Base-by-base conservation (phyloP, 805 yeast species). In the Suhomyces faveliae region DNA sequence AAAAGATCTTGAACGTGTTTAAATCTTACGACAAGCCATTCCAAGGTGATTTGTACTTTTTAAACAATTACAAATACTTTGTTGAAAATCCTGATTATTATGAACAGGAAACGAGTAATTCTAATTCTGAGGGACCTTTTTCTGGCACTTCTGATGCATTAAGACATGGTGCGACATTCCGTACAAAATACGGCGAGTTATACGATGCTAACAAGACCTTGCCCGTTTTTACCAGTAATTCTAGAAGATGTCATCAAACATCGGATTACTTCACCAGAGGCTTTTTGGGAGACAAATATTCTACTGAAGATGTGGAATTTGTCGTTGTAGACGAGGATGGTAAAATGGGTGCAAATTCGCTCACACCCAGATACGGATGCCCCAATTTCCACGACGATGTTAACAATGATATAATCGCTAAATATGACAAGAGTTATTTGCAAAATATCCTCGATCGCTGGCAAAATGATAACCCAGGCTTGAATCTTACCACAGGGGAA, bases 191-290 rank as follows among this genome's bases (percentile, higher is more conserved):
- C 62, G 67, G 71, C 13, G 63, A 71, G 42, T 70, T 85, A 41
- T 76, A 70, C 60, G 62, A 70, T 35, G 19, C 45, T 7, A 58
- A 61, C 24, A 40, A 66, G 3, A 49, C 57, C 4, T 60, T 82
- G 23, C 81, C 80, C 6, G 68, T 85, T 29, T 84, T 82, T 59
- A 61, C 81, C 5, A 76, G 84, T 11, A 78, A 78, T 43, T 76
- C 78, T 40, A 74, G 76, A 50, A 73, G 89, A 51, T 79, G 80
- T 25, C 73, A 75, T 49, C 80, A 76, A 50, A 78, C 85, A 33
- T 79, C 86, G 6, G 61, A 70, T 22, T 67, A 71, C 56, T 84
- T 83, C 59, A 80, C 84, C 8, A 67, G 77, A 53, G 89, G 88
- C 0, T 83, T 85, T 63, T 68, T 80, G 54, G 78, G 78, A 9